phyloP scores from a whole-genome alignment of 1,284 basidiomycete species.

The Mrakiaceae sp. region DNA sequence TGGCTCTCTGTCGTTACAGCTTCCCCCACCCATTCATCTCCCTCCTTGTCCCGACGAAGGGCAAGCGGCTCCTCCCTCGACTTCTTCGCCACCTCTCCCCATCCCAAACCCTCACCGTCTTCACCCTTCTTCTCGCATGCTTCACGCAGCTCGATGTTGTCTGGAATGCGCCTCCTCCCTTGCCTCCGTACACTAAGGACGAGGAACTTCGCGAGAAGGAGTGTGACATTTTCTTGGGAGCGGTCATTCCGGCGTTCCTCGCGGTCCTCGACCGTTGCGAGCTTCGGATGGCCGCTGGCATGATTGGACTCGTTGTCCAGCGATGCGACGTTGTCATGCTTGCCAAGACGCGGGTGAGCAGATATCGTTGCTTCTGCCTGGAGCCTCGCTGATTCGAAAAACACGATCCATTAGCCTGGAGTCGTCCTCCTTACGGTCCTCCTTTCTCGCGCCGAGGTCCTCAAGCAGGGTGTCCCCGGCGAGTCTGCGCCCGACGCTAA shows the following conservation, averaged over 20 bases:
- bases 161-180: slow-evolving; percentile 55
- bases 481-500: slow-evolving; percentile 46
- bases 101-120: slow-evolving; percentile 67
- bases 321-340: slow-evolving; percentile 63
- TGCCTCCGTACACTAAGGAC: slow-evolving; percentile 40
- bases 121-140: slow-evolving; percentile 86
- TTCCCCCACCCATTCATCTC: slow-evolving; percentile 95
- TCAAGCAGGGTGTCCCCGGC: slow-evolving; percentile 50
- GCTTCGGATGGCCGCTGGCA: slow-evolving; percentile 71
- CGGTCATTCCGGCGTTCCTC: slow-evolving; percentile 75
- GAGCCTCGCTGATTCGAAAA: too few relatives aligned
- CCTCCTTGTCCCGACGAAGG: slow-evolving; percentile 76
- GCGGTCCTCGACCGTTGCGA: slow-evolving; percentile 66
- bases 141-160: slow-evolving; percentile 91
- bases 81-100: slow-evolving; percentile 73
- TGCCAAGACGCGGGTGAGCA: slow-evolving; percentile 54
- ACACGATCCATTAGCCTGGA: slow-evolving; percentile 54
- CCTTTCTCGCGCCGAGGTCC: slow-evolving; percentile 78
- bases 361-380: background rate
- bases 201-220: slow-evolving; percentile 69
- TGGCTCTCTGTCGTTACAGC: slow-evolving; percentile 36
- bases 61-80: slow-evolving; percentile 83
- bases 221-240: slow-evolving; percentile 77
- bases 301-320: slow-evolving; percentile 74
- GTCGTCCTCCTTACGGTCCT: slow-evolving; percentile 85